These are phyloP conservation scores for Talaromyces sp. DNA, from an alignment of 2,329 filamentous ascomycete genomes.

Conservation along the genomic window DNA sequence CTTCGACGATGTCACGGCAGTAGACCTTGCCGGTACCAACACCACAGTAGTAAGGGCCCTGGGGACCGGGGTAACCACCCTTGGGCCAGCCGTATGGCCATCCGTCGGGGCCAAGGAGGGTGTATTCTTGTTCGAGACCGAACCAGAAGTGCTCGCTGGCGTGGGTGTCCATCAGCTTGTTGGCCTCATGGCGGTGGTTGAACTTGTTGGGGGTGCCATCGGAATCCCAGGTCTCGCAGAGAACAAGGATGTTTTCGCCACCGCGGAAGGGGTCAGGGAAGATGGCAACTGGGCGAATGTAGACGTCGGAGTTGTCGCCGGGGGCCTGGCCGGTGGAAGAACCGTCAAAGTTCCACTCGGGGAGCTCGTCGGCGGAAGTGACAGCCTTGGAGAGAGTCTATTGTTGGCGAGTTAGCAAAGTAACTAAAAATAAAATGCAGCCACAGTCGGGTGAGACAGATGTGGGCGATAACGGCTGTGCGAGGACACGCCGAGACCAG, in stretches of 20 bases:
- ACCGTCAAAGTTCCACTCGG: slow-evolving; percentile 80
- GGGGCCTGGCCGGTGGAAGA: slow-evolving; percentile 90
- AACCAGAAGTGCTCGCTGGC: slow-evolving; percentile 88
- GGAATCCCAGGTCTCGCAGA: slow-evolving; percentile 89
- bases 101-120: slow-evolving; percentile 76
- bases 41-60: slow-evolving; percentile 97
- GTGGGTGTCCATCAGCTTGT: slow-evolving; percentile 84
- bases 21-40: slow-evolving; percentile 95
- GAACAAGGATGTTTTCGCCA: slow-evolving; percentile 86
- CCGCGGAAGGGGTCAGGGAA: slow-evolving; percentile 90
- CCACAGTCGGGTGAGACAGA: not conserved
- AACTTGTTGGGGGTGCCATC: slow-evolving; percentile 96
- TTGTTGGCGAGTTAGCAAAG: slow-evolving; percentile 4
- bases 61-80: slow-evolving; percentile 83
- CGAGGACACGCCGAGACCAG: not conserved
- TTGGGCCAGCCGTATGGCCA: slow-evolving; percentile 90
- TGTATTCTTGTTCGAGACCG: slow-evolving; percentile 97
- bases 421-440: not conserved
- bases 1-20: slow-evolving; percentile 95
- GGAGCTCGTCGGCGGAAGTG: slow-evolving; percentile 57
- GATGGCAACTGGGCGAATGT: slow-evolving; percentile 83
- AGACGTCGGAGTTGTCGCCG: slow-evolving; percentile 95
- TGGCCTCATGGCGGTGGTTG: slow-evolving; percentile 93
- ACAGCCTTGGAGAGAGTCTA: slow-evolving; percentile 62
- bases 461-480: not conserved